phyloP scores from a whole-genome alignment of 345 rosid genomes.

The Camelina hispida region DNA sequence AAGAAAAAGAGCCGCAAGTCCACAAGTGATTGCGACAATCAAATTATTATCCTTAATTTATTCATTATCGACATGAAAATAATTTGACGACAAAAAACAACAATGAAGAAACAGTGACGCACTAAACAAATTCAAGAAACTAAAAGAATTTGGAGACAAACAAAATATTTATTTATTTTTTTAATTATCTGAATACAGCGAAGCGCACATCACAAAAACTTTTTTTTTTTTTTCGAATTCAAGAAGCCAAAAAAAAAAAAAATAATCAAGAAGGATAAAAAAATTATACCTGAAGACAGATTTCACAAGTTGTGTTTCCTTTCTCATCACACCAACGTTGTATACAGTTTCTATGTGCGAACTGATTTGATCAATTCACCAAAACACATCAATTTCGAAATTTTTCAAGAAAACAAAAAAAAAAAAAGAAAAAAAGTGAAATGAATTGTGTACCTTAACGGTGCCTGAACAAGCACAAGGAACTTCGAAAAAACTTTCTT shows the following conservation, averaged over 20 bases:
- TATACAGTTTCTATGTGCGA: conserved; percentile 77
- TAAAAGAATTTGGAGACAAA: conserved; percentile 24
- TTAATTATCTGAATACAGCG: conserved; percentile 33
- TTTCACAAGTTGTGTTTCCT: conserved; percentile 92
- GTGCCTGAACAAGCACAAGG: conserved; percentile 98
- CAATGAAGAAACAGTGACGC: conserved; percentile 40
- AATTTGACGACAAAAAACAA: conserved; percentile 31
- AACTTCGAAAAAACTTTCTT: conserved; percentile 80
- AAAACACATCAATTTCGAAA: too few relatives aligned
- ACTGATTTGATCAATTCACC: conserved; percentile 19
- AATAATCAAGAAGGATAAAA: not conserved
- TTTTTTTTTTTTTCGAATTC: not conserved
- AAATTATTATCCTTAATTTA: not conserved
- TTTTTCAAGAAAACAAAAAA: too few relatives aligned
- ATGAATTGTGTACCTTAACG: conserved; percentile 58
- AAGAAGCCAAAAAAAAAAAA: not conserved
- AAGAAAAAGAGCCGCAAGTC: not conserved
- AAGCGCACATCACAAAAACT: conserved; percentile 30
- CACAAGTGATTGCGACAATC: conserved; percentile 15
- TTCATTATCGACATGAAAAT: conserved; percentile 23
- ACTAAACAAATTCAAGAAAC: conserved; percentile 23
- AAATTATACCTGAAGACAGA: conserved; percentile 78
- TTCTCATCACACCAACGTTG: conserved; percentile 99
- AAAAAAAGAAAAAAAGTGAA: too few relatives aligned
- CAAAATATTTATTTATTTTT: not conserved